Base-by-base conservation (phyloP, 495 filamentous ascomycete genomes). In the Platismatia glauca region DNA sequence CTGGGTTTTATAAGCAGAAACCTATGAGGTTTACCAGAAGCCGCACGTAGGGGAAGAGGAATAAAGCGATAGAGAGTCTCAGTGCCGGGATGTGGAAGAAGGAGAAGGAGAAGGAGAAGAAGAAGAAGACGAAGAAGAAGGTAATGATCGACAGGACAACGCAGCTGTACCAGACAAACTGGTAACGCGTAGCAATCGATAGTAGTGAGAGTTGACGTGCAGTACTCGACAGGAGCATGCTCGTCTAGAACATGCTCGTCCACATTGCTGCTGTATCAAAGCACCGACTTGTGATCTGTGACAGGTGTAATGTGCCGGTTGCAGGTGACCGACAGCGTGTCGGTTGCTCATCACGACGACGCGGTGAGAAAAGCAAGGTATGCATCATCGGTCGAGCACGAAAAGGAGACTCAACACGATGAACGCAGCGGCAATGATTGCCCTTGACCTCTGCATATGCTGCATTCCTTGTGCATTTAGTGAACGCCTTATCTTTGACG, bases 31-130 rank as follows among this genome's bases (percentile, higher is more conserved):
- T 39, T 13, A n/a, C 37, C 3, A 57, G 7, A 9, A 57, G 37
- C 7, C 60, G 33, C 12, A 18, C 29, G 18, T 62, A 62, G 11
- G 35, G 52, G 6, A 60, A 60, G 1, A 60, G 16, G 50, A 53
- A 33, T 0, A 53, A 3, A 5, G 11, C 4, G 13, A 33, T 20
- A 7, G 33, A 53, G 27, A 20, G 0, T 1, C 4, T 53, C 24
- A 20, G 20, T 3, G 0, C 20, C 5, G 50, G 33, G 3, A 1
- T 4, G 20, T 6, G 0, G 2, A 46, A 29, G 27, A 7, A 52
- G 27, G 22, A 31, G 22, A 16, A 31, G 3, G 18, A 18, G 22
- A 0, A 15, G 3, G 22, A 12, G 16, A 12, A 5, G 13, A 0
- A 53, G 13, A 16, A 53, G n/a, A n/a, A n/a, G n/a, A n/a, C n/a